A percentile compares a stretch with the other conserved stretches of the same genome.
These are phyloP conservation scores for Phaeosphaeria sp. DNA, from an alignment of 2,329 filamentous ascomycete species.

Conservation along the genomic window DNA sequence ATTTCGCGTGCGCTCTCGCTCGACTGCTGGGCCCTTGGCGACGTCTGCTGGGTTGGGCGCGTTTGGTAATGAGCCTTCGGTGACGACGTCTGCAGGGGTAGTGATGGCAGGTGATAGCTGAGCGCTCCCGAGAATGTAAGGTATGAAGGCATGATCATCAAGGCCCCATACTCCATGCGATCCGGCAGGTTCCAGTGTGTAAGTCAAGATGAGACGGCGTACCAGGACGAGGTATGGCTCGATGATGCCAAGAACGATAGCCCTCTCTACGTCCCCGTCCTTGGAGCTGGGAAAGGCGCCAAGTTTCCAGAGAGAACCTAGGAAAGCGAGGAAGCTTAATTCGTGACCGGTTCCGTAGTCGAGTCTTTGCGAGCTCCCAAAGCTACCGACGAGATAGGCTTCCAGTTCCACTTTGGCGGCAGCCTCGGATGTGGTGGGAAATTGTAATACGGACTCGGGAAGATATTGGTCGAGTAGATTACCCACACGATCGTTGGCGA, in stretches of 20 bases:
- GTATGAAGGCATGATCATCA: slow-evolving; percentile 94
- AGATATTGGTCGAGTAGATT: slow-evolving; percentile 65
- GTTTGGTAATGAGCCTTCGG: slow-evolving; percentile 74
- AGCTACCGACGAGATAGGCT: slow-evolving; percentile 81
- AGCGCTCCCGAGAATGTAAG: slow-evolving; percentile 94
- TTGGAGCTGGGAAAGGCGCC: slow-evolving; percentile 71
- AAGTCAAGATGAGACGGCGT: slow-evolving; percentile 83
- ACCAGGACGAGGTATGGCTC: slow-evolving; percentile 86
- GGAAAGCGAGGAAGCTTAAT: slow-evolving; percentile 89
- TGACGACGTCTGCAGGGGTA: slow-evolving; percentile 64
- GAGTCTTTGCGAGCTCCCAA: slow-evolving; percentile 85
- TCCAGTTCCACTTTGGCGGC: slow-evolving; percentile 71
- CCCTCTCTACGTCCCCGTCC: slow-evolving; percentile 69
- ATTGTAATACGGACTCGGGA: slow-evolving; percentile 54
- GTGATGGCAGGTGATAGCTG: slow-evolving; percentile 80
- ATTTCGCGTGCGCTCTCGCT: slow-evolving; percentile 51
- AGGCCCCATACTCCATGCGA: slow-evolving; percentile 98
- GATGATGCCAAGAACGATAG: slow-evolving; percentile 80
- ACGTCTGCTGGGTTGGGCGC: slow-evolving; percentile 76
- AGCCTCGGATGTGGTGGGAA: slow-evolving; percentile 34
- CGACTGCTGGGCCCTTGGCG: slow-evolving; percentile 50
- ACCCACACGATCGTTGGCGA: slow-evolving; percentile 67
- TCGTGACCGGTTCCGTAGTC: slow-evolving; percentile 98
- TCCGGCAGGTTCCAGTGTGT: slow-evolving; percentile 92
- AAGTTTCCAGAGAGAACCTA: slow-evolving; percentile 90